Percentiles rank a stretch among this genome's conserved stretches.
phyloP scores from a whole-genome alignment of 148 eudicot genomes.

The Vaccinium vitisidaea region DNA sequence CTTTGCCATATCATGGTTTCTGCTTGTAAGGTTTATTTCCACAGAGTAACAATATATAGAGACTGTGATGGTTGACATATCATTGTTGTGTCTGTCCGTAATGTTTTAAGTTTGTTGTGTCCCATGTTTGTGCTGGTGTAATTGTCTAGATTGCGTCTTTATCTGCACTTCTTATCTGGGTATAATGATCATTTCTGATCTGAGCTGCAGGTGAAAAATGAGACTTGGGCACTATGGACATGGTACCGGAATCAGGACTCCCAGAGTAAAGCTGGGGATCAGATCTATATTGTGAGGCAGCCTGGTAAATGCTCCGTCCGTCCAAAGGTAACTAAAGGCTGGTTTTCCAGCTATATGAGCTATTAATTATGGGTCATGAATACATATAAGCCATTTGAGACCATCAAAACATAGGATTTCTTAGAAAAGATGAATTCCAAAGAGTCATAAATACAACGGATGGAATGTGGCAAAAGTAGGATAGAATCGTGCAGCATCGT shows the following conservation, averaged over 20 bases:
- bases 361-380: neutral
- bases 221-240: slow-evolving; percentile 92
- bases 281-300: slow-evolving; percentile 87
- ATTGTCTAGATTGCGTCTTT: neutral
- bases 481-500: neutral
- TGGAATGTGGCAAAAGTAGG: neutral
- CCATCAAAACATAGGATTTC: neutral
- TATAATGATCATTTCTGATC: neutral
- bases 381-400: neutral
- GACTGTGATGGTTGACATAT: neutral
- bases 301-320: slow-evolving; percentile 54
- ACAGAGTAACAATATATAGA: too few species aligned
- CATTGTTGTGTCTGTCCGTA: neutral
- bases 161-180: neutral
- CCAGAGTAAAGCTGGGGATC: slow-evolving; percentile 65
- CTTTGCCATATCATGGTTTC: neutral
- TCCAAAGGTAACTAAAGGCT: slow-evolving; percentile 24
- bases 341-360: slow-evolving; percentile 19
- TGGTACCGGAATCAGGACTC: slow-evolving; percentile 97
- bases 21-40: neutral
- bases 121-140: neutral
- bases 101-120: neutral
- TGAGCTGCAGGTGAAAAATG: slow-evolving; percentile 77
- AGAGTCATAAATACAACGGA: neutral
- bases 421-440: neutral